Conservation (phyloP, 495 filamentous ascomycete genomes). For the Xylaria curta region DNA sequence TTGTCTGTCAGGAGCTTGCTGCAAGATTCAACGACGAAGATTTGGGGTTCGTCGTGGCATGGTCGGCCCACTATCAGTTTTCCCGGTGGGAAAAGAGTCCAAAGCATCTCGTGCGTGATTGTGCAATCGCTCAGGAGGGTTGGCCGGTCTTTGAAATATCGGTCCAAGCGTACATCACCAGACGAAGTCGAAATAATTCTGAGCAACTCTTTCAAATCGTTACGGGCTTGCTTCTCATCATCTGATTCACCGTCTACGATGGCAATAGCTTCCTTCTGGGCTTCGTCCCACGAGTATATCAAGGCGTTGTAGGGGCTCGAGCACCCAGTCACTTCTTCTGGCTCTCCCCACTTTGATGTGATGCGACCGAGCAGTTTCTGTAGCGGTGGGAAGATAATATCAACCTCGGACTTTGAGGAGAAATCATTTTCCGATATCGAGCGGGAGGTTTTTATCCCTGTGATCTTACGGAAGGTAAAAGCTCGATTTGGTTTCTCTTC, state of each 20-base stretch:
- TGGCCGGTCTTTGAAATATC: constrained; percentile 14
- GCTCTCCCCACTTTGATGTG: constrained; percentile 18
- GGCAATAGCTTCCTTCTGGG: constrained; percentile 2
- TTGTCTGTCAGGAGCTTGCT: background rate
- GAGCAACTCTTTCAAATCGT: constrained; percentile 8
- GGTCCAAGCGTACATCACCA: constrained; percentile 10
- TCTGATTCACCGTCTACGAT: background rate
- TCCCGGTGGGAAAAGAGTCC: constrained; percentile 19
- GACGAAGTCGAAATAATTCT: constrained; percentile 19
- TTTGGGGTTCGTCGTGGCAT: constrained; percentile 6
- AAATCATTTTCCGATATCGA: background rate
- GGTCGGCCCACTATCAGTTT: constrained; percentile 13
- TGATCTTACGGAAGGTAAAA: constrained; percentile 14
- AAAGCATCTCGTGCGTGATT: constrained; percentile 11
- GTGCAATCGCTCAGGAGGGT: background rate
- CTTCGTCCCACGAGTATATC: constrained; percentile 19
- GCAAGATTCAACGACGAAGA: constrained; percentile 12
- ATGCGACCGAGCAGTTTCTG: constrained; percentile 17
- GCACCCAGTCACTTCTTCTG: constrained; percentile 8
- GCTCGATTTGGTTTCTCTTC: constrained; percentile 8
- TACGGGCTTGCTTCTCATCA: constrained; percentile 15
- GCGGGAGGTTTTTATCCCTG: background rate
- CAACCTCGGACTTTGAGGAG: constrained; percentile 7
- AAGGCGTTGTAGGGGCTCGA: constrained; percentile 2
- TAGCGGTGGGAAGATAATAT: background rate